Evolutionary conservation across 768 basidiomycete genomes (phyloP), one percentile per base, ranked within the genome.

Genomic region (Dacryopinax primogenitus): DNA sequence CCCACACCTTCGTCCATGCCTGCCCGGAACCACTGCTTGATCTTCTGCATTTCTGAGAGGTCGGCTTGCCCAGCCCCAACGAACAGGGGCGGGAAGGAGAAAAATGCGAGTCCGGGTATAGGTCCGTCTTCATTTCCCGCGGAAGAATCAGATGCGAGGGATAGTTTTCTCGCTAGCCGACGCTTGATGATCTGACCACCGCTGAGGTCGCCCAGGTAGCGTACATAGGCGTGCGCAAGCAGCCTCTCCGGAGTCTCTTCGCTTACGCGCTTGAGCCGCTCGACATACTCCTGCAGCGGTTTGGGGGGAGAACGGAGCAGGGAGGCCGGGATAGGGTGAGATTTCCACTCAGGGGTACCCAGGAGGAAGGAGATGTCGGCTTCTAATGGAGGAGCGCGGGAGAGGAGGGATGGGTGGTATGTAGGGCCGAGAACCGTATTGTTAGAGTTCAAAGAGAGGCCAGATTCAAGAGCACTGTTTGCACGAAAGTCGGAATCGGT

Each of bases 181-280:
- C 82, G 78, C 26, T 83, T 78, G 70, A 90, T 84, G 66, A 80
- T 77, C 76, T 90, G 89, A 0, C 90, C 89, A 3, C 89, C 88
- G 45, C 84, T 86, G 33, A 90, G 77, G 72, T 91, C 88, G 61
- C 88, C 89, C 33, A 90, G 80, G 74, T 90, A 90, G 34, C 88
- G 81, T n/a, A 89, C 86, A 71, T 90, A 90, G 0, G 88, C 79
- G 73, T 91, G 90, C 0, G 88, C 85, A 6, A 91, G 79, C 7
- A 92, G 80, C 4, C 78, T 74, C 0, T 81, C 74, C 12, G 79
- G 83, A 7, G 69, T 66, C 30, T 78, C 76, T 63, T 76, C 74
- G 11, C 79, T 72, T 41, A 87, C 76, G n/a, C 75, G 69, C 11
- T 76, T 71, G 45, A 91, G 77, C 61, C 85, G 84, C 4, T 73